Base-by-base conservation (phyloP, 2,329 filamentous ascomycete species). In the Aspergillus latus region DNA sequence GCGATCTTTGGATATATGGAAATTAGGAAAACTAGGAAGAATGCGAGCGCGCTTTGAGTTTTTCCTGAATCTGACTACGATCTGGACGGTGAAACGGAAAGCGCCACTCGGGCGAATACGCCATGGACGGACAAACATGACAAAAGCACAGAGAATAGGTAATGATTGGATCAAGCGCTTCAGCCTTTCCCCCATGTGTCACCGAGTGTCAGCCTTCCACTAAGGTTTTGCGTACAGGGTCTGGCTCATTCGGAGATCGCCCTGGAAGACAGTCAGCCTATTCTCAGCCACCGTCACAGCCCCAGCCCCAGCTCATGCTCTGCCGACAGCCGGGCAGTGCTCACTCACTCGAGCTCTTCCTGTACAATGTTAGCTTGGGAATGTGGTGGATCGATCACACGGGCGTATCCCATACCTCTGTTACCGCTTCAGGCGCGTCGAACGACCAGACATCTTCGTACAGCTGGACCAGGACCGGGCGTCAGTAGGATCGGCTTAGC, bases 391-490 rank as follows among this genome's bases (percentile, higher is more conserved):
- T 28, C 28, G 43, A 40, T 11, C 36, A 37, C 16, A 16, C 4
- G n/a, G 37, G 36, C 5, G 10, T 21, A 3, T n/a, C 10, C 36
- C 56, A 52, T 57, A 66, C 64, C 39, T 52, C 36, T 7, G 54
- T 56, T 9, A 66, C 62, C 11, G 57, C 52, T 21, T 59, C 56
- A 21, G 64, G 64, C 10, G 64, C 64, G 29, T 57, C 58, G 21
- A 65, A 66, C 2, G 54, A 59, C 57, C 59, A 64, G 9, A 59
- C 40, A 32, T 63, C 57, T 29, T 62, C 51, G 51, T 59, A 49
- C 47, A 62, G 46, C 59, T 64, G 34, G 49, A 50, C 30, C 56
- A 47, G 57, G 45, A 13, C 8, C 11, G 11, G 28, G 10, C 10
- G 51, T 54, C 52, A 54, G 52, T 39, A 28, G 36, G 26, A n/a